Base-by-base conservation (phyloP, 2,329 filamentous ascomycete species). In the Alternaria triticina region DNA sequence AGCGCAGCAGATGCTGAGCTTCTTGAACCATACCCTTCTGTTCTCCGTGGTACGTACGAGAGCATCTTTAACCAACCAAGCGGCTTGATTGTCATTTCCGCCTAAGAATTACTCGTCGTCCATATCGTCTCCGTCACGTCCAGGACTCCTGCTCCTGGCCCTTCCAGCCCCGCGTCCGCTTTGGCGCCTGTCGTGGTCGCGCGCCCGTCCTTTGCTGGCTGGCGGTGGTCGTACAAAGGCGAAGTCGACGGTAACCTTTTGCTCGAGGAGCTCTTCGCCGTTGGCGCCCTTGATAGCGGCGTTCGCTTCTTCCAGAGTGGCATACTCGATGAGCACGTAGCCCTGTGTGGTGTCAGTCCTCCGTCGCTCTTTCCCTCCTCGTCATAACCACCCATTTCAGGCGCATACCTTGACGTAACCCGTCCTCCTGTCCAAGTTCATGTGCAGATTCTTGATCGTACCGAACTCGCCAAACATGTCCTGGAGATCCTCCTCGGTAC, bases 401-500 rank as follows among this genome's bases (percentile, higher is more conserved):
- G 23, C 64, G n/a, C 68, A 11, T 74, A 92, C 92, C 90, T 96
- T 96, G 72, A 95, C 92, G 75, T 95, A 96, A 77, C 92, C 92
- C 65, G 91, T 95, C 74, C 93, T 85, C 57, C 92, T 86, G 78
- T 96, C 92, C 66, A 96, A 83, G 77, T 96, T 96, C 77, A 96
- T 81, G 76, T 96, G 92, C 76, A 95, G 78, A 76, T 96, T 96
- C 86, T 94, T 94, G 75, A 96, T 93, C 81, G 95, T 91, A 72
- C 93, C 93, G 76, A 87, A 96, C 73, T 96, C 92, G 74, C 89
- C 91, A 79, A 96, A 96, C 79, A 89, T 86, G 79, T 96, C 93
- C 74, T 91, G 91, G 60, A 96, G 80, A 49, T 92, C 90, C 83
- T 96, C 92, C 82, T 96, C 92, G 71, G 90, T 91, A 54, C 92